These are phyloP conservation scores for Mycena citricolor DNA, from an alignment of 1,284 basidiomycete species.

Conservation along the genomic window DNA sequence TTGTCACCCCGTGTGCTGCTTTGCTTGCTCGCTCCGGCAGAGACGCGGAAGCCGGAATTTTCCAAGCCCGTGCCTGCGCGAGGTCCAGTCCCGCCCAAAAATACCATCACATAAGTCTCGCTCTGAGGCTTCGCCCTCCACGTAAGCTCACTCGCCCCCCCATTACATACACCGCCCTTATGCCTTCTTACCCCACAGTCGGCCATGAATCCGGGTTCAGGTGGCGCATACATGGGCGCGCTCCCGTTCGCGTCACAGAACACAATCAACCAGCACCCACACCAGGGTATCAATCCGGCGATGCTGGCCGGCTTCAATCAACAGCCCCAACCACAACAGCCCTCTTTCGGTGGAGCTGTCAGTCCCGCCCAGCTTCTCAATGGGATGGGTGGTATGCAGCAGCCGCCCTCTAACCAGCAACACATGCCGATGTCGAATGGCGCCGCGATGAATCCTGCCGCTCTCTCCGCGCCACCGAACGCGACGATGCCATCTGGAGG, in stretches of 20 bases:
- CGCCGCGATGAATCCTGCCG: constrained; percentile 13
- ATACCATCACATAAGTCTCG: no score
- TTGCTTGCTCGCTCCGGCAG: no score
- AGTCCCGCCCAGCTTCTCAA: constrained; percentile 33
- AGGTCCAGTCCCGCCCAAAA: no score
- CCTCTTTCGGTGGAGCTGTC: constrained; percentile 23
- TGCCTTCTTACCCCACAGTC: no score
- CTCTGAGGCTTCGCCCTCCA: no score
- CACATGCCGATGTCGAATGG: constrained; percentile 20
- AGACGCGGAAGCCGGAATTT: no score
- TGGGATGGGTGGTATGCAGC: constrained; percentile 22
- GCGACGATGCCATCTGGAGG: constrained; percentile 4
- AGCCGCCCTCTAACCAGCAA: constrained; percentile 11
- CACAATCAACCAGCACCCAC: constrained; percentile 6
- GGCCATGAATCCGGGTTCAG: constrained; percentile 13
- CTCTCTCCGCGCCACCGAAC: constrained; percentile 14
- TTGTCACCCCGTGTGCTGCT: no score
- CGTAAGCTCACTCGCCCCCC: no score
- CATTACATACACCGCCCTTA: no score
- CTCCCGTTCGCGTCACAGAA: constrained; percentile 10
- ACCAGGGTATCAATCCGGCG: constrained; percentile 31
- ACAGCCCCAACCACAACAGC: constrained; percentile 23
- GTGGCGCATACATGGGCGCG: constrained; percentile 16
- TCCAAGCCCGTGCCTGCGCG: no score
- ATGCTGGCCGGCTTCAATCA: constrained; percentile 36